Conservation (phyloP, 2,329 filamentous ascomycete genomes). For the Davidsoniella australis region DNA sequence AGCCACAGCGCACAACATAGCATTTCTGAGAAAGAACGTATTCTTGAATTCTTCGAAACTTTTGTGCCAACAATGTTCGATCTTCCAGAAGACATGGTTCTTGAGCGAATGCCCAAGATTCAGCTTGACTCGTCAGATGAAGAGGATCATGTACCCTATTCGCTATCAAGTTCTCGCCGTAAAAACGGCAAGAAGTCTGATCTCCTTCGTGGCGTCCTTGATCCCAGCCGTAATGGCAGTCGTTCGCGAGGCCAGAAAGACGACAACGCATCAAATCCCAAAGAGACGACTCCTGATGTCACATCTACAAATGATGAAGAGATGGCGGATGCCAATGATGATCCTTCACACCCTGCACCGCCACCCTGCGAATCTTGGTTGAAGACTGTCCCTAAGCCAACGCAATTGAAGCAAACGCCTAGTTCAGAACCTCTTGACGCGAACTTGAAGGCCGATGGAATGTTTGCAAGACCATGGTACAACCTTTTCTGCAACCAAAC, state of each 20-base stretch:
- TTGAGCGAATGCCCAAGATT: constrained; percentile 49
- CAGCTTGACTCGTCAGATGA: constrained; percentile 58
- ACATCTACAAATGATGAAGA: constrained; percentile 66
- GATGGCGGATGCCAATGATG: constrained; percentile 42
- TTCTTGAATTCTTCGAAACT: constrained; percentile 57
- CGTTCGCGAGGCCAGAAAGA: constrained; percentile 58
- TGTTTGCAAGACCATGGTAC: constrained; percentile 65
- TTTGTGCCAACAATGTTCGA: constrained; percentile 67
- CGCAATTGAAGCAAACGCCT: constrained; percentile 27
- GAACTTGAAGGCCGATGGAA: constrained; percentile 58
- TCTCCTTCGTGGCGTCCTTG: constrained; percentile 71
- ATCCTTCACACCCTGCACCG: constrained; percentile 38
- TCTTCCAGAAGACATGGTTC: constrained; percentile 51
- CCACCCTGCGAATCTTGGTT: constrained; percentile 37
- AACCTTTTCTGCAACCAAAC: constrained; percentile 85
- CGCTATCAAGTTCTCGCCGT: constrained; percentile 46
- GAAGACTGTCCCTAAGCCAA: constrained; percentile 40
- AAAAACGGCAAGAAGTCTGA: constrained; percentile 64
- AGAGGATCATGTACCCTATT: constrained; percentile 53
- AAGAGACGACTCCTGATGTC: constrained; percentile 75
- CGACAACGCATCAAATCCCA: constrained; percentile 63
- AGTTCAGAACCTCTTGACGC: constrained; percentile 37
- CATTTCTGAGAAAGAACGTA: constrained; percentile 54
- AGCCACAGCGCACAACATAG: constrained; percentile 55
- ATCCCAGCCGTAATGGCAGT: constrained; percentile 56